A percentile compares a stretch with the other conserved stretches of the same genome.
These are phyloP conservation scores for Hamamelis virginiana DNA, from an alignment of 164 flowering plant species.

Conservation along the genomic window DNA sequence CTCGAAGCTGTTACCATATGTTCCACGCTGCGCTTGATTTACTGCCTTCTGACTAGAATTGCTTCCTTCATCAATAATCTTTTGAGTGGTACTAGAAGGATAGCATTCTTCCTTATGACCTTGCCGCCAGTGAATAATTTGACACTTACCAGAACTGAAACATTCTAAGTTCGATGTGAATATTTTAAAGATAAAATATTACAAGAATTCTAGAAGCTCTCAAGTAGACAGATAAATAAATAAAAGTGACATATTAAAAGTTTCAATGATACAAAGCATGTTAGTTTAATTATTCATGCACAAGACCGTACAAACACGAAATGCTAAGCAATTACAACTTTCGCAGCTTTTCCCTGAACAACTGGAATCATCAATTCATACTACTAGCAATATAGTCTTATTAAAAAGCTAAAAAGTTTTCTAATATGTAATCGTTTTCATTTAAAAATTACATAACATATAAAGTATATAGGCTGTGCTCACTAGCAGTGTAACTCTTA, in stretches of 20 bases:
- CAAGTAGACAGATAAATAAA: too few relatives aligned
- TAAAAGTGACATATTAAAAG: background rate
- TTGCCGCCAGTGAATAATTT: conserved; percentile 27
- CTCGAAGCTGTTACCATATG: background rate
- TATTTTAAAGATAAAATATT: background rate
- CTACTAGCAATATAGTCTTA: too few relatives aligned
- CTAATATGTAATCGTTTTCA: too few relatives aligned
- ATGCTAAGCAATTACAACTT: too few relatives aligned
- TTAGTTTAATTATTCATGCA: background rate
- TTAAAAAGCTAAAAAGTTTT: too few relatives aligned
- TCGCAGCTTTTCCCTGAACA: too few relatives aligned
- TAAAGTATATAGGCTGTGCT: too few relatives aligned
- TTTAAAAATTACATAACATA: too few relatives aligned
- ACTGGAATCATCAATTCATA: too few relatives aligned
- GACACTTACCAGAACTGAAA: conserved; percentile 27
- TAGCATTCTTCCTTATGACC: conserved; percentile 26
- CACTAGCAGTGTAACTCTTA: too few relatives aligned
- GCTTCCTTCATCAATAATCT: conserved; percentile 3
- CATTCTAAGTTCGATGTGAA: conserved; percentile 5
- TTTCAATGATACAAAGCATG: background rate
- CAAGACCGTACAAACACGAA: too few relatives aligned
- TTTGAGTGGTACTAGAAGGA: conserved; percentile 6
- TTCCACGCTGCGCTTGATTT: conserved; percentile 15
- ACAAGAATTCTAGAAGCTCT: background rate
- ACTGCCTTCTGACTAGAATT: conserved; percentile 6